phyloP scores from a whole-genome alignment of 805 yeast species.

The Metschnikowia continentalis region DNA sequence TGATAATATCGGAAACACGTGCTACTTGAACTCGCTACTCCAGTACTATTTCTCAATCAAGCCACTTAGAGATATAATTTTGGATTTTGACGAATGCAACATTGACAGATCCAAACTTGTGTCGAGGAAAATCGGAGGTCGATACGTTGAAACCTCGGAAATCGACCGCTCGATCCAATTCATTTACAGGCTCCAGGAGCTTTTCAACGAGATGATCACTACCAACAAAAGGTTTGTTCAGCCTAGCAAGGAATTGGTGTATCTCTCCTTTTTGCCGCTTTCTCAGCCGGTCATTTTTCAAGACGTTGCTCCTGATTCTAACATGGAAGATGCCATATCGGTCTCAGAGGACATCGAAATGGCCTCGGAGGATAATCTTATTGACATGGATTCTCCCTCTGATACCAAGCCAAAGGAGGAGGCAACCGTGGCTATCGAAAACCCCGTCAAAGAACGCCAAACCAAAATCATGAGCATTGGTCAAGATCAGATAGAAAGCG shows the following conservation, averaged over 20 bases:
- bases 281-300: slow-evolving; percentile 62
- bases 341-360: slow-evolving; percentile 1
- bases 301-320: slow-evolving; percentile 6
- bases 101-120: slow-evolving; percentile 10
- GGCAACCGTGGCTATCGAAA: not conserved
- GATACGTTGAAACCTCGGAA: slow-evolving; percentile 75
- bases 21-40: slow-evolving; percentile 76
- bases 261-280: slow-evolving; percentile 76
- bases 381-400: not conserved
- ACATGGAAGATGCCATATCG: slow-evolving; percentile 2
- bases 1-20: slow-evolving; percentile 93
- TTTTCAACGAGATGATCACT: slow-evolving; percentile 68
- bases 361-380: not conserved
- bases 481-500: slow-evolving; percentile 65
- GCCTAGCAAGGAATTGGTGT: slow-evolving; percentile 82
- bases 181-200: slow-evolving; percentile 61
- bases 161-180: slow-evolving; percentile 80
- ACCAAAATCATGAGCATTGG: slow-evolving; percentile 34
- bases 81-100: slow-evolving; percentile 46
- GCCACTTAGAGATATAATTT: slow-evolving; percentile 68
- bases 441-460: slow-evolving; percentile 2
- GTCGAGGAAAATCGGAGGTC: slow-evolving; percentile 76
- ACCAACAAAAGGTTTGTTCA: slow-evolving; percentile 61
- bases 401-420: not conserved
- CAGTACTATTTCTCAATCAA: slow-evolving; percentile 86